phyloP scores from a whole-genome alignment of 768 basidiomycete genomes.

The Boletus subcaerulescens region DNA sequence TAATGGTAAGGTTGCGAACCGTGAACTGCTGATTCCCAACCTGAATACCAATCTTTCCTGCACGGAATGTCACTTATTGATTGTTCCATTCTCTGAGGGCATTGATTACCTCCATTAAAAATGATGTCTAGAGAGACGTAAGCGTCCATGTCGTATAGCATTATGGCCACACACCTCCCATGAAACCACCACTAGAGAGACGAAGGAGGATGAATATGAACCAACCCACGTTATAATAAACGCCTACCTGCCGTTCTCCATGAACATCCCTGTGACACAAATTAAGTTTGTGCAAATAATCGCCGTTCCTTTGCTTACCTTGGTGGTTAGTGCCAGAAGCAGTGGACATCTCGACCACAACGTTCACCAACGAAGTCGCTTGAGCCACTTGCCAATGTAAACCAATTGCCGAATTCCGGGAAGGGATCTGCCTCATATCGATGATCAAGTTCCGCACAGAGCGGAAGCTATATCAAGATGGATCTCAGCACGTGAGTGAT shows the following conservation, averaged over 20 bases:
- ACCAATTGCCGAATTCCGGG: conserved; percentile 55
- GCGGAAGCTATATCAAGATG: conserved; percentile 46
- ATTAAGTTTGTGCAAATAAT: not conserved
- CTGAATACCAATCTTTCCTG: conserved; percentile 56
- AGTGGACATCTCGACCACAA: conserved; percentile 70
- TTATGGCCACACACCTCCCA: conserved; percentile 46
- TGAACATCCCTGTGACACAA: conserved; percentile 47
- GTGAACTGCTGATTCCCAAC: conserved; percentile 82
- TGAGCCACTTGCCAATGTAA: conserved; percentile 85
- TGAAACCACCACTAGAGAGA: conserved; percentile 39
- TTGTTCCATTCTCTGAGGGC: not conserved
- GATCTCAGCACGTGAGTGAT: not conserved
- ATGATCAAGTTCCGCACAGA: conserved; percentile 74
- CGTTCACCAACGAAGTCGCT: conserved; percentile 68
- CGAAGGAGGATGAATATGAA: not conserved
- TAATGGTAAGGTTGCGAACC: conserved; percentile 57
- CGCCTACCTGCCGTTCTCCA: conserved; percentile 66
- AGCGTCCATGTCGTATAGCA: not conserved
- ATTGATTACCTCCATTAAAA: conserved; percentile 39
- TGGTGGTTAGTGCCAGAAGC: conserved; percentile 59
- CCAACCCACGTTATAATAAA: not conserved
- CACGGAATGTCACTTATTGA: not conserved
- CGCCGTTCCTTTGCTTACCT: conserved; percentile 39
- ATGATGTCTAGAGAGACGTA: conserved; percentile 31
- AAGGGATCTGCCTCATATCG: conserved; percentile 57